Evolutionary conservation across 495 filamentous ascomycete genomes (phyloP).

Genomic region (Aspergillus olivimuriae): DNA sequence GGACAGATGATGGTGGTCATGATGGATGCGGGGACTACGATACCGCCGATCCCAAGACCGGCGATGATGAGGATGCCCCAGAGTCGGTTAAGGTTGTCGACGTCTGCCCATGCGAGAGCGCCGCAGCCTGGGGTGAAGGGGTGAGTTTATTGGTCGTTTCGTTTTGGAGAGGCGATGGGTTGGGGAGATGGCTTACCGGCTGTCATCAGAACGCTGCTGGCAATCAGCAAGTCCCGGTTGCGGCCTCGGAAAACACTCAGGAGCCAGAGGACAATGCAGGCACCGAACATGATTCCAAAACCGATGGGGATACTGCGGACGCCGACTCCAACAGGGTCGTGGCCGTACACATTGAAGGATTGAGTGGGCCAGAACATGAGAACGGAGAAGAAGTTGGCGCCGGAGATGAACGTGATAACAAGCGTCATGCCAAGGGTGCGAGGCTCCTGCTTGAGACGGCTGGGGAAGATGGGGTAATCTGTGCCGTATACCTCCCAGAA

Average conservation of each 20-base stretch:
- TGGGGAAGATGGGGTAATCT: conserved; percentile 61
- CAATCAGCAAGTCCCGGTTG: conserved; percentile 58
- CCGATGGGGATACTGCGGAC: conserved; percentile 61
- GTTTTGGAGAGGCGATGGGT: background rate
- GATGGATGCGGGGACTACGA: conserved; percentile 65
- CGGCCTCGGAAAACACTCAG: conserved; percentile 55
- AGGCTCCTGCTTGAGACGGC: conserved; percentile 54
- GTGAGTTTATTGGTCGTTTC: background rate
- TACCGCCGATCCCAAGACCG: conserved; percentile 65
- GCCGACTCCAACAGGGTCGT: conserved; percentile 61
- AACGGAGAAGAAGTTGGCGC: conserved; percentile 70
- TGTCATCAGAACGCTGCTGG: conserved; percentile 60
- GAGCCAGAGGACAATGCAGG: conserved; percentile 54
- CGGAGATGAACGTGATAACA: conserved; percentile 66
- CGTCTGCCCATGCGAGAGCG: conserved; percentile 47
- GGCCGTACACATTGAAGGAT: conserved; percentile 68
- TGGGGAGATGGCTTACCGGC: conserved; percentile 43
- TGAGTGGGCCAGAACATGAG: conserved; percentile 70
- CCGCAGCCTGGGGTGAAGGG: conserved; percentile 46
- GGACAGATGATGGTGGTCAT: conserved; percentile 70
- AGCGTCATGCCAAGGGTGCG: conserved; percentile 58
- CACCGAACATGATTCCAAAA: conserved; percentile 56
- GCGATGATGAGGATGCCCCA: conserved; percentile 60
- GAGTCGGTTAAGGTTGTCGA: conserved; percentile 54
- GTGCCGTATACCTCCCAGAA: conserved; percentile 58